Evolutionary conservation across 805 yeast species (phyloP), one percentile per base, ranked within the genome.

Genomic region (Wickerhamomyces hampshirensis): DNA sequence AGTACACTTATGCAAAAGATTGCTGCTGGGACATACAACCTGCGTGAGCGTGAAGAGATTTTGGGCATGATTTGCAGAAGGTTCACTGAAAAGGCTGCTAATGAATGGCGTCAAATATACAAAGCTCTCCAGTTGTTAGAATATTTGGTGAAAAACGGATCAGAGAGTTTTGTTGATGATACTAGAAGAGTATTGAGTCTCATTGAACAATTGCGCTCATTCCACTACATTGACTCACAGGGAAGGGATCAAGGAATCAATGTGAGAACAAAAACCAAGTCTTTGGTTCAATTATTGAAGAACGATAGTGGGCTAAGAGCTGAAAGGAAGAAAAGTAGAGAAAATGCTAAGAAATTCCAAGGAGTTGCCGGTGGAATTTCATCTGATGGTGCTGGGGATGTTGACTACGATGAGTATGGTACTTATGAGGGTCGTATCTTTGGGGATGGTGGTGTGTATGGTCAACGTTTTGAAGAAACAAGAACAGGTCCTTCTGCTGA

Each of bases 51-150:
- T 39, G 89, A 82, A 53, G 95, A 84, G 56, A 75, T 84, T 39
- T 66, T 81, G 37, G 78, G 84, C 4, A 80, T 84, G 77, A 71
- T 83, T 18, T 81, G 81, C 56, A 70, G 95, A 51, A 73, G 98
- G 45, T 93, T 93, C 65, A 91, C 98, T 6, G 98, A 93, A 60
- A 93, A 93, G 64, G 74, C 93, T 6, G 95, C 97, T 33, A 82
- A 78, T 58, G 98, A 93, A 63, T 93, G 98, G 98, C 78, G 98
- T 58, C 98, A 93, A 60, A 91, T 93, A 47, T 93, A 93, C 67
- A 93, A 93, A 65, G 80, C 96, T 4, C 69, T 93, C 51, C 97
- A 89, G 58, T 71, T 93, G 59, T 73, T 91, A 60, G 98, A 93
- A 53, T 93, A 86, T 58, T 69, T 93, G 50, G 73, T 93, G 46